Evolutionary conservation across 2,329 filamentous ascomycete species (phyloP), one percentile per base, ranked within the genome.

Genomic region (Colletotrichum caudatum): DNA sequence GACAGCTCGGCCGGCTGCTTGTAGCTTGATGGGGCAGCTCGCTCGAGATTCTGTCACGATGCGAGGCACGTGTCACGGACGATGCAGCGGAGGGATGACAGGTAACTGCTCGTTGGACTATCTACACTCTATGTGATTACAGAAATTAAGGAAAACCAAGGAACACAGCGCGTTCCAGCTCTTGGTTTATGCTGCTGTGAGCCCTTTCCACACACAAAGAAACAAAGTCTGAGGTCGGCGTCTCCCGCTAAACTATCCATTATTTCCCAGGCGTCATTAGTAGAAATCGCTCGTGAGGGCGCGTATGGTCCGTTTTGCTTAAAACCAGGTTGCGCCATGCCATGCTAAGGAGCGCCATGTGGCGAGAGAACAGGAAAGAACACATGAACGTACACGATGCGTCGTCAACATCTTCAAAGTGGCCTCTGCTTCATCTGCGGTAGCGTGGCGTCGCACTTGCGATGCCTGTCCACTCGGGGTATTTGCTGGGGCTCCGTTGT

Each of bases 381-480:
- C 23, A 33, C 12, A 35, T 26, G 16, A 29, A 16, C 26, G 26
- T 71, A 35, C 54, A 53, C 20, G 11, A 23, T 33, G 39, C 20
- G 4, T 61, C 11, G 26, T 14, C 46, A 37, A n/a, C 1, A 39
- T 18, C 5, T n/a, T 23, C 23, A 5, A 20, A 7, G 41, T n/a
- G 20, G 9, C 35, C n/a, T 4, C 8, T 33, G 14, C 26, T 51
- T 62, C 35, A 58, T 33, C 23, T 75, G 76, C 41, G 68, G 76
- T 18, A 54, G 68, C 61, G 61, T 16, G 50, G 61, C 18, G 26
- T 56, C 26, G 50, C 61, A 41, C 61, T 64, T 39, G 76, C 71
- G 2, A 84, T 84, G 63, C 76, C 80, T 71, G 84, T 86, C 82
- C 82, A 84, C 0, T 82, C 54, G 3, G 83, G 82, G 65, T 85